These are phyloP conservation scores for Microbotryum violaceum DNA, from an alignment of 1,284 basidiomycete species.

Conservation along the genomic window DNA sequence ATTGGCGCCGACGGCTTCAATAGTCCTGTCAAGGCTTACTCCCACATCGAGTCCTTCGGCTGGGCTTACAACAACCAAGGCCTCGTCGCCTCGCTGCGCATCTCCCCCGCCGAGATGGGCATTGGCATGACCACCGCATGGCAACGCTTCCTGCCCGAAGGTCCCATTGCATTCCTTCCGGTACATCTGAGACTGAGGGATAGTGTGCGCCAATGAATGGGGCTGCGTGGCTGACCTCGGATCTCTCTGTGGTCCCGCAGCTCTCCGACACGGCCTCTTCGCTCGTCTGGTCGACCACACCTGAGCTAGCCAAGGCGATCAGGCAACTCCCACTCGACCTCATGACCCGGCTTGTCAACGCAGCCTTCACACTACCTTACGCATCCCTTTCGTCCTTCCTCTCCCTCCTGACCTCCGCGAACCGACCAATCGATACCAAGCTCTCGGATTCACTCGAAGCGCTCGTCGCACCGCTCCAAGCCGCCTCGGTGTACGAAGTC, in stretches of 20 bases:
- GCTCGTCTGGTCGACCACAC: slow-evolving; percentile 90
- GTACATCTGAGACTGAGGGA: slow-evolving; percentile 20
- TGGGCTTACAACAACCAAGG: slow-evolving; percentile 88
- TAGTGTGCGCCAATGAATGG: neutral
- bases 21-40: slow-evolving; percentile 83
- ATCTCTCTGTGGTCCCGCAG: slow-evolving; percentile 34
- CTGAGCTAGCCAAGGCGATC: slow-evolving; percentile 64
- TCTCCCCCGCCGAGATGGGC: slow-evolving; percentile 17
- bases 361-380: slow-evolving; percentile 69
- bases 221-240: neutral
- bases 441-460: slow-evolving; percentile 11
- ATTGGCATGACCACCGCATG: slow-evolving; percentile 56
- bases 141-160: slow-evolving; percentile 91
- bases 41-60: slow-evolving; percentile 78
- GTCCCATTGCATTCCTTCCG: slow-evolving; percentile 90
- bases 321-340: slow-evolving; percentile 59
- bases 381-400: slow-evolving; percentile 34
- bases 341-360: slow-evolving; percentile 73
- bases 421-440: too few relatives aligned
- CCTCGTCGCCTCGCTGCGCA: slow-evolving; percentile 78
- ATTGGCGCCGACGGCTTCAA: slow-evolving; percentile 94
- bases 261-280: slow-evolving; percentile 66
- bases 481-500: slow-evolving; percentile 16
- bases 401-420: slow-evolving; percentile 55
- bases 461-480: slow-evolving; percentile 1